Conservation (phyloP, 2,329 filamentous ascomycete genomes). For the Fusarium liriodendri region DNA sequence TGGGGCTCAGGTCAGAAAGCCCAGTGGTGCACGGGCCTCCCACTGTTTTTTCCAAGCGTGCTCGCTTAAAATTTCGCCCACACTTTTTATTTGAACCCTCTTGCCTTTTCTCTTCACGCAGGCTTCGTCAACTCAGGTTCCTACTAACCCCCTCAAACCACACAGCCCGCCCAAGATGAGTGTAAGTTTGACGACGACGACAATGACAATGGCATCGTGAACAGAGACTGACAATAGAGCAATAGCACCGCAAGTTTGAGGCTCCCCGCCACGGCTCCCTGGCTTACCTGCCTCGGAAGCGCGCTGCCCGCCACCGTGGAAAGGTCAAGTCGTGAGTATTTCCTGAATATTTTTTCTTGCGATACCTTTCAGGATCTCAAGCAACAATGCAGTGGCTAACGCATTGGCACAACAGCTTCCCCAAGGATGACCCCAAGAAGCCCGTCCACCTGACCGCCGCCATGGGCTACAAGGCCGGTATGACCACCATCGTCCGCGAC, state of each 20-base stretch:
- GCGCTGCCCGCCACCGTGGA: slow-evolving; percentile 91
- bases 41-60: slow-evolving; percentile 38
- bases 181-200: slow-evolving; percentile 48
- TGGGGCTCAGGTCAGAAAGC: slow-evolving; percentile 11
- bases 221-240: slow-evolving; percentile 27
- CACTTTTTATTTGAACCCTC: slow-evolving; percentile 48
- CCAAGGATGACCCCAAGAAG: slow-evolving; percentile 99
- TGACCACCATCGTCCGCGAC: slow-evolving; percentile 99
- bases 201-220: slow-evolving; percentile 44
- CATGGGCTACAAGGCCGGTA: slow-evolving; percentile 99
- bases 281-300: slow-evolving; percentile 89
- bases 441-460: slow-evolving; percentile 97
- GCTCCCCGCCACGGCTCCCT: slow-evolving; percentile 96
- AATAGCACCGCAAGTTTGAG: slow-evolving; percentile 72
- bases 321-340: slow-evolving; percentile 95
- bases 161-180: slow-evolving; percentile 55
- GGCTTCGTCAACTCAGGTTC: slow-evolving; percentile 49
- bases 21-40: slow-evolving; percentile 40
- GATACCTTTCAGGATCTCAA: background rate
- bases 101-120: slow-evolving; percentile 47
- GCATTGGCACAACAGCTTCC: slow-evolving; percentile 75
- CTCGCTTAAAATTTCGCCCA: slow-evolving; percentile 56
- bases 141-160: slow-evolving; percentile 54
- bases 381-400: slow-evolving; percentile 39
- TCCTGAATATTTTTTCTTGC: slow-evolving; percentile 9